A percentile compares a stretch with the other conserved stretches of the same genome.
These are phyloP conservation scores for Pseudozyma sp. DNA, from an alignment of 1,284 basidiomycete genomes.

Conservation along the genomic window DNA sequence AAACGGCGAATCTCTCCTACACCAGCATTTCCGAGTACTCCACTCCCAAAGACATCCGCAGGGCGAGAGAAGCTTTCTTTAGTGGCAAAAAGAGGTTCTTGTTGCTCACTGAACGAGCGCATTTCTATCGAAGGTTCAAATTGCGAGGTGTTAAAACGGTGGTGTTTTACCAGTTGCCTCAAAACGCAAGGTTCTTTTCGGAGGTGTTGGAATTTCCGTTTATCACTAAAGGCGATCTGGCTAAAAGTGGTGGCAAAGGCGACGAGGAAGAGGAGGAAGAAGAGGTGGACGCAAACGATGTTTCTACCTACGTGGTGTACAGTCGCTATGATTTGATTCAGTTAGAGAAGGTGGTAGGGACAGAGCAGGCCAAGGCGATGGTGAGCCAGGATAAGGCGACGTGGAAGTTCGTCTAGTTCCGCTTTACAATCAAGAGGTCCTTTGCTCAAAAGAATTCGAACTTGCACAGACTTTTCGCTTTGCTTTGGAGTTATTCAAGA, in stretches of 20 bases:
- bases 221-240: slow-evolving; percentile 69
- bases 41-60: slow-evolving; percentile 89
- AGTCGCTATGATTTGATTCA: slow-evolving; percentile 88
- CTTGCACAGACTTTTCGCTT: background rate
- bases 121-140: slow-evolving; percentile 87
- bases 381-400: slow-evolving; percentile 46
- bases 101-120: slow-evolving; percentile 93
- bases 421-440: too few relatives aligned
- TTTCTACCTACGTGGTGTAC: slow-evolving; percentile 76
- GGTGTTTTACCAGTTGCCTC: slow-evolving; percentile 90
- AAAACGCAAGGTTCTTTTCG: slow-evolving; percentile 89
- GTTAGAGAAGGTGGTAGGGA: slow-evolving; percentile 81
- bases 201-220: slow-evolving; percentile 90
- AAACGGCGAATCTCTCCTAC: slow-evolving; percentile 71
- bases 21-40: slow-evolving; percentile 95
- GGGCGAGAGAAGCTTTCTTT: slow-evolving; percentile 93
- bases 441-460: background rate
- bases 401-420: slow-evolving; percentile 59
- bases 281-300: slow-evolving; percentile 78
- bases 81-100: slow-evolving; percentile 86
- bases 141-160: slow-evolving; percentile 85
- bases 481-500: background rate
- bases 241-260: background rate
- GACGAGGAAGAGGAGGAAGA: slow-evolving; percentile 21
- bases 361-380: slow-evolving; percentile 55